Conservation (phyloP, 768 basidiomycete genomes). For the Hypsizygus marmoreus region DNA sequence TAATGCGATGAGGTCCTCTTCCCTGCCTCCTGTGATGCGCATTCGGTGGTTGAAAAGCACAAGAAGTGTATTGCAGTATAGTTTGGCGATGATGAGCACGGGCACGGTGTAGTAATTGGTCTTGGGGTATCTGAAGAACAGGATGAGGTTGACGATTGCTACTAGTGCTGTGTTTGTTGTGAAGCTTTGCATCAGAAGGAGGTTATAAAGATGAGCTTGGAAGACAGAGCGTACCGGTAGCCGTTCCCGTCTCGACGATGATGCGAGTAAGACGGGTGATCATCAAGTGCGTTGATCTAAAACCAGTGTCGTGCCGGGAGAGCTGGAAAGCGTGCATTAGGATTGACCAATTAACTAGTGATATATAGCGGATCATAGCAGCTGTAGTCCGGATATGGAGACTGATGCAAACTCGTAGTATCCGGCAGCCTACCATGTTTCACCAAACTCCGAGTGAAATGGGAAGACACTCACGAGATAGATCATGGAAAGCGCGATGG, state of each 20-base stretch:
- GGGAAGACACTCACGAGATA: conserved; percentile 23
- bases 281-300: conserved; percentile 22
- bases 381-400: background rate
- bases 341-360: background rate
- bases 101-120: conserved; percentile 27
- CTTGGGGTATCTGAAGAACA: conserved; percentile 27
- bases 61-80: conserved; percentile 32
- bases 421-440: too few species aligned
- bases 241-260: conserved; percentile 28
- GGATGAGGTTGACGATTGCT: conserved; percentile 24
- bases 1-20: conserved; percentile 11
- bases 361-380: background rate
- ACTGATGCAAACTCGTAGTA: too few species aligned
- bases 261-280: conserved; percentile 25
- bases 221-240: conserved; percentile 22
- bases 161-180: conserved; percentile 21
- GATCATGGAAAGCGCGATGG: conserved; percentile 27
- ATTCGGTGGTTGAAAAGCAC: conserved; percentile 30
- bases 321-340: conserved; percentile 12
- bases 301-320: conserved; percentile 23
- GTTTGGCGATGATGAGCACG: conserved; percentile 25
- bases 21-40: conserved; percentile 22
- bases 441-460: too few species aligned
- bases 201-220: too few species aligned
- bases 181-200: background rate